Conservation (phyloP, 768 basidiomycete species). For the Leccinellum rugosiceps region DNA sequence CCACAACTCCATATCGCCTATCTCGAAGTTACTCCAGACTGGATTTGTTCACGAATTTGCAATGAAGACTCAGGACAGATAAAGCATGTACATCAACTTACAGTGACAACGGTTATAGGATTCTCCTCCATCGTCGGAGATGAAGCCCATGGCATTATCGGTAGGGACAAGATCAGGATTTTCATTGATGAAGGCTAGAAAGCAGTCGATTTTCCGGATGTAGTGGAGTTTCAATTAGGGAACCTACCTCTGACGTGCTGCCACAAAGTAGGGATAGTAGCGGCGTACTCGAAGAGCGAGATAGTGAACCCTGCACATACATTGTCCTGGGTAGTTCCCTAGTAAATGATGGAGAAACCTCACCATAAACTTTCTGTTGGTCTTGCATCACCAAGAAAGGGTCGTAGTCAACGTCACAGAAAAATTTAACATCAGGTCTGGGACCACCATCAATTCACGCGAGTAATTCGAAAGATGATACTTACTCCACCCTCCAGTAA, state of each 20-base stretch:
- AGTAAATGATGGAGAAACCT: background rate
- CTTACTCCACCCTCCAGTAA: constrained; percentile 90
- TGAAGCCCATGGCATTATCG: constrained; percentile 68
- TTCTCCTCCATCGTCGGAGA: constrained; percentile 68
- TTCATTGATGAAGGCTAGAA: constrained; percentile 62
- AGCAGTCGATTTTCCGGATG: background rate
- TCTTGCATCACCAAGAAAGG: constrained; percentile 82
- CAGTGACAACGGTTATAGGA: constrained; percentile 79
- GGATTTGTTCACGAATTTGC: constrained; percentile 28
- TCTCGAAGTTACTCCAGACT: constrained; percentile 79
- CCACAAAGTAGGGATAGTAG: constrained; percentile 84
- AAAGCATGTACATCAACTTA: constrained; percentile 34
- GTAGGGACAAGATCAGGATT: constrained; percentile 59
- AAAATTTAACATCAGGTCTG: constrained; percentile 76
- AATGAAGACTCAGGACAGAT: background rate
- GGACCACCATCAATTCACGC: constrained; percentile 6
- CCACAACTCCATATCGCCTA: constrained; percentile 89
- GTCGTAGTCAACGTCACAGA: constrained; percentile 76
- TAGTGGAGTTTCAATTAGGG: background rate
- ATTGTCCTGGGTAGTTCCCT: constrained; percentile 24
- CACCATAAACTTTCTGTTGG: constrained; percentile 80
- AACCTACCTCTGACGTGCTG: constrained; percentile 58
- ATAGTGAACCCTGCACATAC: constrained; percentile 65
- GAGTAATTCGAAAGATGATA: constrained; percentile 2
- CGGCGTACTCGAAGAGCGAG: constrained; percentile 71